These are phyloP conservation scores for Jaltomata sinuosa DNA, from an alignment of 257 asterid genomes.

Conservation along the genomic window DNA sequence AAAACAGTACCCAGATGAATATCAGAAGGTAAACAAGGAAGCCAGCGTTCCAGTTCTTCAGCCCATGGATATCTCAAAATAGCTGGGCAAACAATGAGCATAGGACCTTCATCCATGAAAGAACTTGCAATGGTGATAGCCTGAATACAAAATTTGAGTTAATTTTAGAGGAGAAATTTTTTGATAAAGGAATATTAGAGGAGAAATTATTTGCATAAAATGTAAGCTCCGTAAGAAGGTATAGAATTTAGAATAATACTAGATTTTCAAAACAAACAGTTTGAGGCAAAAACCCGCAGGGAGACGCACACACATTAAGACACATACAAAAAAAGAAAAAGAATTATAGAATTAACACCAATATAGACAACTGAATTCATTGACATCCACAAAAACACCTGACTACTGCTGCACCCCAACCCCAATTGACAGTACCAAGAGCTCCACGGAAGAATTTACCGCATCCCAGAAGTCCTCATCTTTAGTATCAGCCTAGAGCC, in stretches of 20 bases:
- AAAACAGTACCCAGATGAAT: constrained; percentile 70
- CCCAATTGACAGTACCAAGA: neutral
- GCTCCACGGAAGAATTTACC: neutral
- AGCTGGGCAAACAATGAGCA: constrained; percentile 95
- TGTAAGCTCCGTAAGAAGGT: neutral
- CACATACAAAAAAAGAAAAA: neutral
- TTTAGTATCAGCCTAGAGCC: neutral
- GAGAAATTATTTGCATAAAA: neutral
- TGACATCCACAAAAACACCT: neutral
- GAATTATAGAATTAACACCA: neutral
- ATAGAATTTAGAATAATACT: neutral
- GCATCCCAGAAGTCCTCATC: neutral
- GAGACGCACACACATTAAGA: neutral
- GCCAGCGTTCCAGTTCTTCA: constrained; percentile 94
- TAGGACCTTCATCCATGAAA: constrained; percentile 75
- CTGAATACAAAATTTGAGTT: constrained; percentile 31
- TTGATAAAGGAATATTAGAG: neutral
- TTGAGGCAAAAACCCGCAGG: neutral
- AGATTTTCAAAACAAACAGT: neutral
- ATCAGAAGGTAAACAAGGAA: constrained; percentile 88
- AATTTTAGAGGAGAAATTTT: neutral
- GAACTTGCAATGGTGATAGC: constrained; percentile 87
- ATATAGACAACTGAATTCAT: neutral
- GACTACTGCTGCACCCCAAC: neutral
- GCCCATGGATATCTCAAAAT: constrained; percentile 90